Evolutionary conservation across 1,284 basidiomycete genomes (phyloP).

Genomic region (Gomphus sp.): DNA sequence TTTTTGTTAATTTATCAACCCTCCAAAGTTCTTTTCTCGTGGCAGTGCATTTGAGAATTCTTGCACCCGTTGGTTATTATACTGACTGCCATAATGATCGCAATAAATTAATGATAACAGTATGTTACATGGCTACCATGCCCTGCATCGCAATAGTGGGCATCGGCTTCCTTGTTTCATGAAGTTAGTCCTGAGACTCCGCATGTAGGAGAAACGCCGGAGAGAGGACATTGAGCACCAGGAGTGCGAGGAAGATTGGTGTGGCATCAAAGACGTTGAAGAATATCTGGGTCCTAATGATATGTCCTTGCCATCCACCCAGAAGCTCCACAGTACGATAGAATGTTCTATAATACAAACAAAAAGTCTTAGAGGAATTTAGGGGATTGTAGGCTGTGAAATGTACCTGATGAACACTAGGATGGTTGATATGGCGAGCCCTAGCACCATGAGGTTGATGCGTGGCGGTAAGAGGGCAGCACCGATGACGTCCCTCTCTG

Average conservation of each 20-base stretch:
- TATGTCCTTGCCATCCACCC: constrained; percentile 42
- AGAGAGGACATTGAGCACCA: constrained; percentile 45
- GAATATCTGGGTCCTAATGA: constrained; percentile 44
- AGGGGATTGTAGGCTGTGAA: neutral
- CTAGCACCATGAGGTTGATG: constrained; percentile 2
- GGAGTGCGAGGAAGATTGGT: constrained; percentile 51
- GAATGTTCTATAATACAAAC: constrained; percentile 24
- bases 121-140: too few relatives aligned
- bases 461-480: neutral
- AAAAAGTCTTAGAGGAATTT: neutral
- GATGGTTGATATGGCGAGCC: neutral
- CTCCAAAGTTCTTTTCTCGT: too few relatives aligned
- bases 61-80: too few relatives aligned
- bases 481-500: neutral
- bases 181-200: neutral
- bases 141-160: too few relatives aligned
- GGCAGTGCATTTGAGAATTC: too few relatives aligned
- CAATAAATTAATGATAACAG: too few relatives aligned
- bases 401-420: neutral
- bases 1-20: too few relatives aligned
- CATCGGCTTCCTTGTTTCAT: neutral
- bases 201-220: constrained; percentile 35
- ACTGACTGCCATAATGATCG: too few relatives aligned
- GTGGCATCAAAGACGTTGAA: constrained; percentile 54
- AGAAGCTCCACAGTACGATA: constrained; percentile 46